Evolutionary conservation across 2,329 filamentous ascomycete genomes (phyloP).

Genomic region (Pseudogymnoascus sp.): DNA sequence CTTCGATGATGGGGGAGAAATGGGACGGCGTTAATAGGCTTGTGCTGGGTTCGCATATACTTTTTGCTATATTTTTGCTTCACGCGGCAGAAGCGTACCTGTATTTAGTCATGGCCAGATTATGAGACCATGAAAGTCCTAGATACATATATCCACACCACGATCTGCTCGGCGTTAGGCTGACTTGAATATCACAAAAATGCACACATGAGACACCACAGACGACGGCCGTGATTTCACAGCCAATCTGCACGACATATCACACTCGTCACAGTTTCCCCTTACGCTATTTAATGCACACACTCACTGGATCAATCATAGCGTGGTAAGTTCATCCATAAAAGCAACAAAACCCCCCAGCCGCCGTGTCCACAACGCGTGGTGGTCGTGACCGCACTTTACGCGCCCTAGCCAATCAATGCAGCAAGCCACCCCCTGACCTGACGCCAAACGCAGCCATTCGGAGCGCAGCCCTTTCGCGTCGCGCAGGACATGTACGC

Average conservation of each 20-base stretch:
- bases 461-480: constrained; percentile 2
- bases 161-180: background rate
- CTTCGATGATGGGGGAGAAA: background rate
- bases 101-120: constrained; percentile 1
- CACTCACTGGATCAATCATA: background rate
- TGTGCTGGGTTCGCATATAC: background rate
- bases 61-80: background rate
- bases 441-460: constrained; percentile 6
- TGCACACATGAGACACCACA: background rate
- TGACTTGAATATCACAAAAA: background rate
- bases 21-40: background rate
- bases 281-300: background rate
- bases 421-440: background rate
- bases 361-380: background rate
- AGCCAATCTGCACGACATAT: constrained; percentile 1
- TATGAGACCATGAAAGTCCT: background rate
- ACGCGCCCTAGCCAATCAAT: background rate
- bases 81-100: background rate
- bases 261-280: background rate
- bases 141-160: background rate
- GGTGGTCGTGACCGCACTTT: constrained; percentile 9
- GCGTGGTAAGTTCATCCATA: background rate
- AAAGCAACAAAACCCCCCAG: background rate
- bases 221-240: background rate
- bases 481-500: background rate